Evolutionary conservation across 1,284 basidiomycete genomes (phyloP).

Genomic region (Cerrena zonata): DNA sequence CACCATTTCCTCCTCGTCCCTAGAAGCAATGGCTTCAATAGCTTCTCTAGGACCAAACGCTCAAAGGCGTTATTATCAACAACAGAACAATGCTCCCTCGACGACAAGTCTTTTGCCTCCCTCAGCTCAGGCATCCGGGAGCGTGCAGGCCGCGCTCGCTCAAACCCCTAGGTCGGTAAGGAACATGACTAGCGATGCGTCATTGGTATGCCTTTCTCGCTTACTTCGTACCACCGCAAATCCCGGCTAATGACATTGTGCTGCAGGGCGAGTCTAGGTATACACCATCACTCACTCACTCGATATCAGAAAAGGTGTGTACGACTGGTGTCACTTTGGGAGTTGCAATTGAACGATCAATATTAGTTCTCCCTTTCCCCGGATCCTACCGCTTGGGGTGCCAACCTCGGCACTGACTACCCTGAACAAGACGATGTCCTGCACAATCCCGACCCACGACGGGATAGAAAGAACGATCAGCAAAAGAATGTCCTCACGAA

Average conservation of each 20-base stretch:
- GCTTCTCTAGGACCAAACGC: slow-evolving; percentile 20
- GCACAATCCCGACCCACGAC: slow-evolving; percentile 72
- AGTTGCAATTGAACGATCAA: not conserved
- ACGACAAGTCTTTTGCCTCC: slow-evolving; percentile 44
- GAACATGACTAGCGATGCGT: slow-evolving; percentile 33
- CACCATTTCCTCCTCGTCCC: slow-evolving; percentile 5
- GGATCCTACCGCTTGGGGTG: slow-evolving; percentile 68
- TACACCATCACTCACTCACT: slow-evolving; percentile 23
- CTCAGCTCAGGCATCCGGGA: slow-evolving; percentile 14
- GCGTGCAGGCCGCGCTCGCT: slow-evolving; percentile 43
- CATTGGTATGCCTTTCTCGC: slow-evolving; percentile 33
- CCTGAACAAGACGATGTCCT: slow-evolving; percentile 65
- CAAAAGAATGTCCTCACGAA: slow-evolving; percentile 65
- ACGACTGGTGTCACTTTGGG: not conserved
- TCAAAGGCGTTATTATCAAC: slow-evolving; percentile 20
- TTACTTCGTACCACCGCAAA: no score
- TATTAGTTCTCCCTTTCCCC: slow-evolving; percentile 66
- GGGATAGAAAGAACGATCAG: slow-evolving; percentile 60
- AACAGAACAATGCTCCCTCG: slow-evolving; percentile 40
- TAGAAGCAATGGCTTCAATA: slow-evolving; percentile 14
- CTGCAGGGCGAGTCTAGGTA: slow-evolving; percentile 44
- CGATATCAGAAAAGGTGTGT: slow-evolving; percentile 35
- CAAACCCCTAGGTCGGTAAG: slow-evolving; percentile 37
- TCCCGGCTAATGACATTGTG: slow-evolving; percentile 2
- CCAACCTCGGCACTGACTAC: slow-evolving; percentile 52